Base-by-base conservation (phyloP, 2,329 filamentous ascomycete genomes). In the Cladophialophora chaetospira region DNA sequence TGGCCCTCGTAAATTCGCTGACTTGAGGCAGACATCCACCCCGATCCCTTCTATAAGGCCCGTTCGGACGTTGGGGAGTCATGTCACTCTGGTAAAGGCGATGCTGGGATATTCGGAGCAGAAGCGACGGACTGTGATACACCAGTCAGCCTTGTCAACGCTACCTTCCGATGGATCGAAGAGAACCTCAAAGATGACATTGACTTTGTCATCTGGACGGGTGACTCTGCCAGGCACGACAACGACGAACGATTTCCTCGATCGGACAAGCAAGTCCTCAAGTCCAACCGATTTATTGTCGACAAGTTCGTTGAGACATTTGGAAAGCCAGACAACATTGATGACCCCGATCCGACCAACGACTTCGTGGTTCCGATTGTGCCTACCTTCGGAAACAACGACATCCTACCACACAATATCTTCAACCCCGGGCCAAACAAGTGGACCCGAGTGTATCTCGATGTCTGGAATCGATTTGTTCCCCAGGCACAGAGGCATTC, bases 381-480 rank as follows among this genome's bases (percentile, higher is more conserved):
- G 17, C 92, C 94, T 0, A 97, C 87, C 0, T 87, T 97, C 65
- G 94, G 94, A 59, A 99, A 99, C 76, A 99, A 99, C 73, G 94
- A 99, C 69, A 92, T 99, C 57, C 84, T 97, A 58, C 94, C 94
- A 1, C 94, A 99, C 75, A 99, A 99, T 68, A 95, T 97, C 69
- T 86, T 99, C 71, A 78, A 85, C 38, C 80, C 84, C 1, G 94
- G 93, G 0, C 94, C 94, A 13, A 97, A 97, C 68, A 82, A 82
- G 62, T 96, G 93, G 87, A 88, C 96, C 0, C 82, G 82, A 57
- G 80, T 81, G 44, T 97, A 94, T 66, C 77, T 84, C 23, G 80
- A 88, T 19, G 84, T 97, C 19, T 99, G 94, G 94, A 75, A 77
- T 45, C 80, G 81, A 33, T 96, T 97, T 70, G 95, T 99, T 58